Conservation (phyloP, 163 green algal species). For the Prototheca cutis region DNA sequence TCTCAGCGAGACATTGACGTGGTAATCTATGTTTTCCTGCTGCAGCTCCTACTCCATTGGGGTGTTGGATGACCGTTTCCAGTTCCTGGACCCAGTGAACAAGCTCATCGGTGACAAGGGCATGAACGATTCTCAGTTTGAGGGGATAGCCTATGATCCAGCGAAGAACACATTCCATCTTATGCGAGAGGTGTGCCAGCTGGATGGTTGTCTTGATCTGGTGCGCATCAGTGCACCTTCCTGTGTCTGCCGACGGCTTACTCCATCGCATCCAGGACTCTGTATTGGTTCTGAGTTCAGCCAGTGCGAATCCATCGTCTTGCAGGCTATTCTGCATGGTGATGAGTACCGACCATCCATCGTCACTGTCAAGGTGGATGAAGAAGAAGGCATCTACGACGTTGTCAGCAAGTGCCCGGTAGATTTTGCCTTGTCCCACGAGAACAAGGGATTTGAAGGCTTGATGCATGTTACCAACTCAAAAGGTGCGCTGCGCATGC, state of each 20-base stretch:
- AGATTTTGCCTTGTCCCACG: conserved; percentile 22
- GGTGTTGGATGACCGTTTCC: conserved; percentile 8
- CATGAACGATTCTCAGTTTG: conserved; percentile 11
- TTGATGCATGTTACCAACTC: background rate
- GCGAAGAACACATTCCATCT: conserved; percentile 16
- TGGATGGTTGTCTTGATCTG: no score
- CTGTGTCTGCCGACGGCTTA: no score
- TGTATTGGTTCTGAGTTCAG: no score
- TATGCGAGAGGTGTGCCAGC: conserved; percentile 6
- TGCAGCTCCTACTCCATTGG: conserved; percentile 7
- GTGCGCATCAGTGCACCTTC: no score
- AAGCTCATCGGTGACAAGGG: conserved; percentile 6
- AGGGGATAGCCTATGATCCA: conserved; percentile 11
- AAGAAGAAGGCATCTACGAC: conserved; percentile 14
- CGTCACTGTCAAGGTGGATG: conserved; percentile 2
- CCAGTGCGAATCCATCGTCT: background rate
- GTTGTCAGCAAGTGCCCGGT: conserved; percentile 19
- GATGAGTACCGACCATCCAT: conserved; percentile 15
- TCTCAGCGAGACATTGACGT: no score
- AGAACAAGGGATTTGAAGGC: conserved; percentile 21
- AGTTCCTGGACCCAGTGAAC: conserved; percentile 14
- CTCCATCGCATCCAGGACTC: no score
- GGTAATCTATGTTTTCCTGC: background rate
- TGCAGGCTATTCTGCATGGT: conserved; percentile 3
- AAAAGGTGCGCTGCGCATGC: background rate